Evolutionary conservation across 1,284 basidiomycete species (phyloP).

Genomic region (Melampsora larici-populina): DNA sequence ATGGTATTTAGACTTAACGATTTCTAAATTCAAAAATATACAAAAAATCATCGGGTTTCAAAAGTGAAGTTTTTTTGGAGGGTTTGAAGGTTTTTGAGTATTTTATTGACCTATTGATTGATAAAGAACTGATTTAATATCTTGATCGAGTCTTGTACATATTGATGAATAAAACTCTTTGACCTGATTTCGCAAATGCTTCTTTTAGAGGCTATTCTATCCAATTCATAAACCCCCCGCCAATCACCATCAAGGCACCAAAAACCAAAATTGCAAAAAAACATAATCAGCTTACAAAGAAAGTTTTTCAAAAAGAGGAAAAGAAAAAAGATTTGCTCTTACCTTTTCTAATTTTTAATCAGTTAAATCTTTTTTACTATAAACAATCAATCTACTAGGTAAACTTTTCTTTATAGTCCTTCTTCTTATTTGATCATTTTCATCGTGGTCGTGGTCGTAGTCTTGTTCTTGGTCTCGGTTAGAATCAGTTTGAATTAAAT

Average conservation of each 20-base stretch:
- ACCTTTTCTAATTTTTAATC: constrained; percentile 79
- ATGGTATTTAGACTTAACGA: no score
- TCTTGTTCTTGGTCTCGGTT: no score
- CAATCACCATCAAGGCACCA: no score
- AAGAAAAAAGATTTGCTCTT: constrained; percentile 9
- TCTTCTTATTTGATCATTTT: no score
- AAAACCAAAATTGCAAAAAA: background rate
- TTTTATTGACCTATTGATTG: constrained; percentile 12
- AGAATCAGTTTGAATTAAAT: constrained; percentile 53
- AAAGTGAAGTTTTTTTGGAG: no score
- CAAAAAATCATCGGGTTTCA: no score
- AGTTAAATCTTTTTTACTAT: constrained; percentile 90
- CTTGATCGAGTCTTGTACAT: constrained; percentile 32
- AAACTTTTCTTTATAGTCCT: background rate
- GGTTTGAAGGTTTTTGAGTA: no score
- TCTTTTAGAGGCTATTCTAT: constrained; percentile 33
- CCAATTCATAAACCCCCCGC: background rate
- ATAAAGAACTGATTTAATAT: constrained; percentile 17
- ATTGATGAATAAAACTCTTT: constrained; percentile 34
- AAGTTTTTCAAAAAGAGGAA: no score
- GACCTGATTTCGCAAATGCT: constrained; percentile 23
- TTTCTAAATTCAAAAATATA: no score
- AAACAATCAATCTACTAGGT: constrained; percentile 69
- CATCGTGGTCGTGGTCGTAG: no score
- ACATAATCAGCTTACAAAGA: no score